Percentiles rank a stretch among this genome's conserved stretches.
phyloP scores from a whole-genome alignment of 1,284 basidiomycete genomes.

The Trichosporon sp. region DNA sequence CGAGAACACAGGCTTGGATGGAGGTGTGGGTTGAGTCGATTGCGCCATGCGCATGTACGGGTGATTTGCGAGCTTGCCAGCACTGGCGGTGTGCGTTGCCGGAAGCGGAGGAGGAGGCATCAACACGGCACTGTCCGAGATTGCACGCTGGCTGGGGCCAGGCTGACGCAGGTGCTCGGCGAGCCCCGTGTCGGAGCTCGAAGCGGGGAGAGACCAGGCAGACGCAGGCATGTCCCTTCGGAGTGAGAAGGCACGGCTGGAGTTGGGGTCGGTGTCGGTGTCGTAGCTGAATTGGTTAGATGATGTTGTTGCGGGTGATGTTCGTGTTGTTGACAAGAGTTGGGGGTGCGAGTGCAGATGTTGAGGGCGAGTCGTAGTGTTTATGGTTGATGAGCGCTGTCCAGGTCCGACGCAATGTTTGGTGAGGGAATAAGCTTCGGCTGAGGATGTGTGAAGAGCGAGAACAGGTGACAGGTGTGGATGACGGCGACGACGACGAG shows the following conservation, averaged over 20 bases:
- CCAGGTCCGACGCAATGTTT: conserved; percentile 10
- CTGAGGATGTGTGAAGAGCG: background rate
- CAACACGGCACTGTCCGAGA: conserved; percentile 16
- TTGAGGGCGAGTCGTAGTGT: background rate
- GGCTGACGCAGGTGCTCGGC: conserved; percentile 14
- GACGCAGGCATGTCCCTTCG: conserved; percentile 1
- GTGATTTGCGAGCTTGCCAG: conserved; percentile 4
- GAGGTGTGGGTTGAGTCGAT: background rate
- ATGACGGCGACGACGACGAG: background rate
- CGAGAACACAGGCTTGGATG: background rate
- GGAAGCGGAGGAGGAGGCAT: conserved; percentile 5
- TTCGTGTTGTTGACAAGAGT: conserved; percentile 1
- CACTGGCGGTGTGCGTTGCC: background rate
- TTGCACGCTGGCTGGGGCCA: conserved; percentile 6
- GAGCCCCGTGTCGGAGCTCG: conserved; percentile 12
- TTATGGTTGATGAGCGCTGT: background rate
- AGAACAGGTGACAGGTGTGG: conserved; percentile 8
- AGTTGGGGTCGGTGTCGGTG: background rate
- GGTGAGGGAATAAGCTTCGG: conserved; percentile 1
- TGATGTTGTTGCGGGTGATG: background rate
- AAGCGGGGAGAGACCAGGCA: conserved; percentile 10
- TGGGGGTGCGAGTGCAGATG: background rate
- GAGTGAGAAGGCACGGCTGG: background rate
- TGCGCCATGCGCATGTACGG: conserved; percentile 9
- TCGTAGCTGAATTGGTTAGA: background rate